Evolutionary conservation across 2,329 filamentous ascomycete genomes (phyloP), one percentile per base, ranked within the genome.

Genomic region (Colletotrichum echinochloae): DNA sequence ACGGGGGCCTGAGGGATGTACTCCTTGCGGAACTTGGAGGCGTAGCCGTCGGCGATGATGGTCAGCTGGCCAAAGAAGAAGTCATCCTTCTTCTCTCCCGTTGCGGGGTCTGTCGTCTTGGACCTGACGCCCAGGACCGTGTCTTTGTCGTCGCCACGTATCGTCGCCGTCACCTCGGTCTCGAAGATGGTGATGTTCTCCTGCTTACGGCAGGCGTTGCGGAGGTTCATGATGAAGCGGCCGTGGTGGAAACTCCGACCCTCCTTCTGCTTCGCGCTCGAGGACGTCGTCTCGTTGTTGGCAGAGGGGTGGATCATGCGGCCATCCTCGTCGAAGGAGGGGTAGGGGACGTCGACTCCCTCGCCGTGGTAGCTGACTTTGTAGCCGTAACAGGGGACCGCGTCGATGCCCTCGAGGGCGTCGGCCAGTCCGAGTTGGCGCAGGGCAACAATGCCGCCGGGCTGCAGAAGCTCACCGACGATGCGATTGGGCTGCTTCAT

Each of bases 401-500:
- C 90, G 78, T 99, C 96, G 76, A 99, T 98, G 67, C 84, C 93
- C 70, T 98, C 94, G 70, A 98, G 83, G 78, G 94, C 97, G 76
- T 95, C 89, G 65, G 85, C 86, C 73, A 99, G 83, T 3, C 96
- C 96, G 60, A 99, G 84, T 78, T 93, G 90, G 77, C 91, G 88
- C 76, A 99, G 85, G 9, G 96, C 93, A 62, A 89, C 85, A 41
- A 97, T 91, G 60, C 96, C 96, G 60, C 96, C 96, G 0, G 96
- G 96, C 82, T 99, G 96, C 76, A 99, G 84, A 74, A 99, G 84
- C 83, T 99, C 96, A 76, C 96, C 96, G 57, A 99, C 94, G 75
- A 99, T 99, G 73, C 96, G 91, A 83, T 98, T 92, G 26, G 96
- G 96, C 84, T 98, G 92, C 81, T 94, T 94, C 82, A 98, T 85